phyloP scores from a whole-genome alignment of 208 protist species.

The Acanthamoeba triangularis region DNA sequence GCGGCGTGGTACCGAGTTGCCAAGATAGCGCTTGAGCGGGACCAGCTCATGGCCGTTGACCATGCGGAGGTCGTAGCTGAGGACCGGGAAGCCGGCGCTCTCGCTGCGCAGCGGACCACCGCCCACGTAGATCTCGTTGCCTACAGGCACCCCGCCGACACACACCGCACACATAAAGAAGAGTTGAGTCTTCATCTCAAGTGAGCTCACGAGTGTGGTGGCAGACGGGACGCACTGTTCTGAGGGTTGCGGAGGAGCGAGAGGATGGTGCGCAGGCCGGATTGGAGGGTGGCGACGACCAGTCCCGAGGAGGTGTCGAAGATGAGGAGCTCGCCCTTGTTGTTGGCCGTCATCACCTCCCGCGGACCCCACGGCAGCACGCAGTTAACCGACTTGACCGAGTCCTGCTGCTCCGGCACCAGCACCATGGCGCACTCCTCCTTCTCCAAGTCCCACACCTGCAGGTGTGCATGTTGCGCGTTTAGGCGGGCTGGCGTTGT shows the following conservation, averaged over 20 bases:
- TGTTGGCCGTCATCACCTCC: constrained; percentile 50
- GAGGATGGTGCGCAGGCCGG: constrained; percentile 13
- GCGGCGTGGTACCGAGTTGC: neutral
- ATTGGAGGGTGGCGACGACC: neutral
- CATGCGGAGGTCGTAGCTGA: neutral
- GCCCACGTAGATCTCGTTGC: constrained; percentile 6
- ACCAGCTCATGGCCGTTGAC: neutral
- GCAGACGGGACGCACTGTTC: neutral
- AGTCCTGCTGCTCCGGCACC: constrained; percentile 3
- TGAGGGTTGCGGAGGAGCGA: neutral
- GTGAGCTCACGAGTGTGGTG: neutral
- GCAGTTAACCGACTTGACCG: constrained; percentile 52
- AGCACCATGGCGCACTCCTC: constrained; percentile 9
- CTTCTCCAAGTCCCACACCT: constrained; percentile 46
- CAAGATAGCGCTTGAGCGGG: neutral
- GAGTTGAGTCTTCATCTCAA: neutral
- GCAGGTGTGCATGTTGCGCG: neutral
- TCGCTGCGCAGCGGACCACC: constrained; percentile 11
- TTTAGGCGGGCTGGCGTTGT: neutral
- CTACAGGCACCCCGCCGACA: neutral
- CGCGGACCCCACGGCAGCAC: neutral
- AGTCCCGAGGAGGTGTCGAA: neutral
- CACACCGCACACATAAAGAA: neutral
- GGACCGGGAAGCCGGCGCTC: constrained; percentile 6
- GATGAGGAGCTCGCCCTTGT: constrained; percentile 31